A percentile compares a stretch with the other conserved stretches of the same genome.
These are phyloP conservation scores for Populus tomentosa DNA, from an alignment of 441 rosid genomes.

Conservation along the genomic window DNA sequence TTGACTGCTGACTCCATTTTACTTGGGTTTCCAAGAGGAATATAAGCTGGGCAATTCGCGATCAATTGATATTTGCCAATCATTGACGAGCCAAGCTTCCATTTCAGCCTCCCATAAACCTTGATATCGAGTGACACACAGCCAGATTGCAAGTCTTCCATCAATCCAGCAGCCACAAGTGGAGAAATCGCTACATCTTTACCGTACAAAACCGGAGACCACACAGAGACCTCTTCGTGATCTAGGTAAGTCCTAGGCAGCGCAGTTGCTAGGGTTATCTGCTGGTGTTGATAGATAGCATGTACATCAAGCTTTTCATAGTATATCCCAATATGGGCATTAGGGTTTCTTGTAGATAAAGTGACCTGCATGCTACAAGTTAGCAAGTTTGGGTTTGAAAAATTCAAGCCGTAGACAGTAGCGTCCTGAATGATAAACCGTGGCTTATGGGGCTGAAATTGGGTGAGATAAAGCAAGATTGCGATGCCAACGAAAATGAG, in stretches of 20 bases:
- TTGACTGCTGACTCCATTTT: background rate
- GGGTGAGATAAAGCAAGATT: background rate
- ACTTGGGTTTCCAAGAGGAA: background rate
- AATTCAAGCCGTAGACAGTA: background rate
- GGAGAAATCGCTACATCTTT: background rate
- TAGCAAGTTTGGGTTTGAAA: background rate
- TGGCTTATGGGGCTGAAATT: background rate
- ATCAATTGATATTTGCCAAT: background rate
- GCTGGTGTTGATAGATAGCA: background rate
- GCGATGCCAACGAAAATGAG: background rate
- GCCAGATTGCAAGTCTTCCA: background rate
- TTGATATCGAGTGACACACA: background rate
- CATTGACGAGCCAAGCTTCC: background rate
- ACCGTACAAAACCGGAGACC: background rate
- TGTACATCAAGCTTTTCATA: background rate
- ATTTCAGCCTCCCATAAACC: background rate
- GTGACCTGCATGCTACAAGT: background rate
- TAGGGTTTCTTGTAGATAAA: background rate
- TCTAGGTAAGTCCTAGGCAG: background rate
- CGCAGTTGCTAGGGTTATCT: background rate
- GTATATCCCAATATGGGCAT: background rate
- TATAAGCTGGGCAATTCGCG: background rate
- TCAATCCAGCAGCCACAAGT: background rate
- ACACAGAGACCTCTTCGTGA: background rate
- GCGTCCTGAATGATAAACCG: background rate